Percentiles rank a stretch among this genome's conserved stretches.
phyloP scores from a whole-genome alignment of 1,139 yeast species.

The Suhomyces maxii region DNA sequence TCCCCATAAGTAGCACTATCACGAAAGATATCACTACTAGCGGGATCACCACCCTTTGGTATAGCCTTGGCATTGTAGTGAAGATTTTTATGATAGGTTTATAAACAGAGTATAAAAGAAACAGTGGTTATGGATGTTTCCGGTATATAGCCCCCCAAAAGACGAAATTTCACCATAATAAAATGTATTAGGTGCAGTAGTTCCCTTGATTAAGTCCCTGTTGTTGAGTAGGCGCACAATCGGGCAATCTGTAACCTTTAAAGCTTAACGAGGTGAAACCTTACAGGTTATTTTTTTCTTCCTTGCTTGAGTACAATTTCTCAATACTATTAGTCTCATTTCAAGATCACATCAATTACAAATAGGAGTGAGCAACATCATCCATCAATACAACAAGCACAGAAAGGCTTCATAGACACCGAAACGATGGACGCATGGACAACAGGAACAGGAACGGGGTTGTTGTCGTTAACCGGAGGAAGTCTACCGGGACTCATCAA shows the following conservation, averaged over 20 bases:
- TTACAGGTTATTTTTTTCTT: neutral
- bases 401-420: neutral
- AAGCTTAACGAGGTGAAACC: too few species aligned
- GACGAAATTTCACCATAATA: too few species aligned
- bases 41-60: conserved; percentile 21
- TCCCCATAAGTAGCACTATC: conserved; percentile 11
- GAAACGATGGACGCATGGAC: conserved; percentile 20
- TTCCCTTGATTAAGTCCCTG: neutral
- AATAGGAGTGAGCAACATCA: too few species aligned
- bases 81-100: neutral
- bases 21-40: conserved; percentile 16
- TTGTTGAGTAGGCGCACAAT: too few species aligned
- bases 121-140: neutral
- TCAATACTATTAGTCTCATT: too few species aligned
- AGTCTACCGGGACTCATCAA: conserved; percentile 16
- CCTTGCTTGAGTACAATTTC: too few species aligned
- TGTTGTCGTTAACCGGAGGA: conserved; percentile 11
- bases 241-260: too few species aligned
- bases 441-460: conserved; percentile 8
- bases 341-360: too few species aligned
- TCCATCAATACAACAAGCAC: too few species aligned
- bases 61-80: conserved; percentile 14
- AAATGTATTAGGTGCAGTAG: neutral
- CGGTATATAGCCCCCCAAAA: neutral
- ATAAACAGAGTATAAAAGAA: too few species aligned